Evolutionary conservation across 371 early-diverging fungal species (phyloP).

Genomic region (Mucor plumbeus): DNA sequence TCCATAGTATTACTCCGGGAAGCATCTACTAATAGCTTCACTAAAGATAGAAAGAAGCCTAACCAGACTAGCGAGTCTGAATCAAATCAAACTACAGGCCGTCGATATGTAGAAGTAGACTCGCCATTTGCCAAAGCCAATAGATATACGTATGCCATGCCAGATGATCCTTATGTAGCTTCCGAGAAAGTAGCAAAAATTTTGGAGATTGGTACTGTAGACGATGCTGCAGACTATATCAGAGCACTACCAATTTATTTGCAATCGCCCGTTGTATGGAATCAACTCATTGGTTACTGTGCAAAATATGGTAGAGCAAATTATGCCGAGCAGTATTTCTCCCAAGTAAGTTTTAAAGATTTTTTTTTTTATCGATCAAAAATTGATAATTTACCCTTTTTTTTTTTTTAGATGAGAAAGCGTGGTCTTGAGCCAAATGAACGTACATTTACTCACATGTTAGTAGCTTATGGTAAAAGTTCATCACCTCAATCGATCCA

Average conservation of each 20-base stretch:
- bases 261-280: slow-evolving; percentile 36
- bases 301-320: slow-evolving; percentile 27
- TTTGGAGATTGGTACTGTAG: slow-evolving; percentile 18
- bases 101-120: slow-evolving; percentile 27
- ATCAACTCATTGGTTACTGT: slow-evolving; percentile 32
- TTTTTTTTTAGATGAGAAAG: slow-evolving; percentile 38
- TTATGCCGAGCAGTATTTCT: slow-evolving; percentile 25
- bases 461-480: slow-evolving; percentile 28
- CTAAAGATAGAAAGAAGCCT: background rate
- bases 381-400: background rate
- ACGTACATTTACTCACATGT: slow-evolving; percentile 39
- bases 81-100: background rate
- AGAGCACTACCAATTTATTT: slow-evolving; percentile 26
- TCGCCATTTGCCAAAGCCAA: slow-evolving; percentile 25
- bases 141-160: slow-evolving; percentile 24
- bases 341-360: slow-evolving; percentile 20
- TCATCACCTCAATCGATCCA: slow-evolving; percentile 30
- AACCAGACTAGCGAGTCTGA: background rate
- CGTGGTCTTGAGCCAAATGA: slow-evolving; percentile 39
- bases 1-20: background rate
- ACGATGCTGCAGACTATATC: slow-evolving; percentile 30
- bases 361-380: background rate
- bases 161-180: slow-evolving; percentile 32
- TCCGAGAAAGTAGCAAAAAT: slow-evolving; percentile 22
- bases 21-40: slow-evolving; percentile 1